Base-by-base conservation (phyloP, 257 asterid genomes). In the Haberlea rhodopensis region DNA sequence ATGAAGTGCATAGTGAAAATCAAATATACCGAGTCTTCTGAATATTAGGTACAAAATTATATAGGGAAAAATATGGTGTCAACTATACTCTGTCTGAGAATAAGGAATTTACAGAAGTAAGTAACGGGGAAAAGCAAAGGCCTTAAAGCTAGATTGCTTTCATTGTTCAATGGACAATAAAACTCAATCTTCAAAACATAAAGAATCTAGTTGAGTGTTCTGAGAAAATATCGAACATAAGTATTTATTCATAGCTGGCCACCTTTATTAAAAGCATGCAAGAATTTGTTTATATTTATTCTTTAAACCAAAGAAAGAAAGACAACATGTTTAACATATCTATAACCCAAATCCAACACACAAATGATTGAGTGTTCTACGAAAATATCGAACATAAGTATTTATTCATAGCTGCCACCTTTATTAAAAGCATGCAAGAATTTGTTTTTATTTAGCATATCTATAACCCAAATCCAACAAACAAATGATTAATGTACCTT, bases 1-100 rank as follows among this genome's bases (percentile, higher is more conserved):
- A 70, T 45, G 19, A 34, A 37, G 66, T 60, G 57, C 37, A 56
- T 11, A 28, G 45, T 29, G 32, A 66, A 6, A 52, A 5, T 51
- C 13, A 10, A 37, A 26, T 23, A 24, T 20, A 13, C 27, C 2
- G 40, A 23, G 57, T 16, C 8, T 18, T 51, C 46, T 10, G 20
- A 37, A 53, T 37, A 53, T 23, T 34, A 66, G 63, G 37, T 66
- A 27, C 56, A 19, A 45, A 67, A 13, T 13, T 45, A 34, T 8
- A 11, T 64, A 19, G 15, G 19, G 49, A 25, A 23, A 40, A 19
- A 19, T 27, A 27, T 27, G 56, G 53, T 37, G 15, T 66, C 19
- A 27, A 61, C 3, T 19, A 3, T 31, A 53, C 20, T 11, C n/a
- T 54, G 22, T 66, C n/a, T 54, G 60, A 62, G 72, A 18, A 40